Conservation (phyloP, 768 basidiomycete species). For the Podaxis carcinomalis region DNA sequence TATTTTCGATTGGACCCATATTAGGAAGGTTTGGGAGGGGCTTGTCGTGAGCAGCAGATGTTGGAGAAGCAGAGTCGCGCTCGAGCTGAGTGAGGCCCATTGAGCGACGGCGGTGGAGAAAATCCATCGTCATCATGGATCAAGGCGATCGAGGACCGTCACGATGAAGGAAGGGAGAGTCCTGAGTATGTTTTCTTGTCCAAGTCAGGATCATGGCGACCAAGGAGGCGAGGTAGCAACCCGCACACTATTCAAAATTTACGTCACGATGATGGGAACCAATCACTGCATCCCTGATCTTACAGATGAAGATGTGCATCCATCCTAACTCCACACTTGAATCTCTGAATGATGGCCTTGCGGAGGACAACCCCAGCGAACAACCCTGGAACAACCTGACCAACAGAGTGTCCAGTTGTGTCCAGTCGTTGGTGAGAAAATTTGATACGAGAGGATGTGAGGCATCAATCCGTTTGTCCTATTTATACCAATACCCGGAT, state of each 20-base stretch:
- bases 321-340: not conserved
- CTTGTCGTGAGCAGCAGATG: not conserved
- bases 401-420: too few relatives aligned
- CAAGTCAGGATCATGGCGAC: slow-evolving; percentile 1
- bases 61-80: not conserved
- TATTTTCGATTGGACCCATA: slow-evolving; percentile 6
- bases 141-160: not conserved
- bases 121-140: not conserved
- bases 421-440: too few relatives aligned
- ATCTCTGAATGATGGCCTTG: not conserved
- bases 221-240: not conserved
- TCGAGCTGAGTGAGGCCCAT: not conserved
- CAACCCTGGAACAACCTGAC: too few relatives aligned
- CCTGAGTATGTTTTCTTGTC: not conserved
- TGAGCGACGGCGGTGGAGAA: not conserved
- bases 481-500: too few relatives aligned
- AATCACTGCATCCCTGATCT: not conserved
- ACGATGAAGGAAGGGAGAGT: not conserved
- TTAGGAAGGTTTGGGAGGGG: slow-evolving; percentile 2
- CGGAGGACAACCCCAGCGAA: too few relatives aligned
- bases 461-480: too few relatives aligned
- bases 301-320: not conserved
- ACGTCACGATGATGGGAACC: slow-evolving; percentile 11
- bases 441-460: too few relatives aligned
- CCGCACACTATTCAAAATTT: slow-evolving; percentile 2